Evolutionary conservation across 177 flowering plant genomes (phyloP).

Genomic region (Viscum album): DNA sequence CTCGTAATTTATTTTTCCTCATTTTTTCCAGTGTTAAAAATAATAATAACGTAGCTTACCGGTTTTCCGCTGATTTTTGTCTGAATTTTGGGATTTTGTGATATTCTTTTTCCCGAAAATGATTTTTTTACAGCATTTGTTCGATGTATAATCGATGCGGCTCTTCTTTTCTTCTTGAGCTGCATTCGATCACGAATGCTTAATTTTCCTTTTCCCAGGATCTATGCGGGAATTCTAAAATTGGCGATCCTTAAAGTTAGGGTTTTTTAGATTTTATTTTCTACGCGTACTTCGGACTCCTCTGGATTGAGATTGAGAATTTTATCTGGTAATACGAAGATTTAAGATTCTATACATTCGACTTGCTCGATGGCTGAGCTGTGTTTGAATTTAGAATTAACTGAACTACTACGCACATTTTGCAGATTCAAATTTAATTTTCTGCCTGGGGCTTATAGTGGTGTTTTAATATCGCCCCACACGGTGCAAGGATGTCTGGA

Average conservation of each 20-base stretch:
- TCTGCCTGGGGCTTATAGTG: not conserved
- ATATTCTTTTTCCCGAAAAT: not conserved
- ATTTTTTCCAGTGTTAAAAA: conserved; percentile 22
- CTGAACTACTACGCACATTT: not conserved
- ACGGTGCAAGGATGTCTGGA: conserved; percentile 29
- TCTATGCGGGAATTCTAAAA: not conserved
- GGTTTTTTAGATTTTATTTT: conserved; percentile 5
- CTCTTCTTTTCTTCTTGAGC: not conserved
- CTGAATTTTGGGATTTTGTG: conserved; percentile 10
- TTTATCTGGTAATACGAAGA: not conserved
- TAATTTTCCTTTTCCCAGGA: not conserved
- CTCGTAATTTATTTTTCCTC: not conserved
- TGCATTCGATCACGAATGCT: not conserved
- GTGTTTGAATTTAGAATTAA: not conserved
- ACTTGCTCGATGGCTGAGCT: not conserved
- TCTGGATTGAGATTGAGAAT: not conserved
- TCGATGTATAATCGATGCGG: not conserved
- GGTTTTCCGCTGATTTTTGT: conserved; percentile 13
- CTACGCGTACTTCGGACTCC: not conserved
- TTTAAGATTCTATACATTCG: not conserved
- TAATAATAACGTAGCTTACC: conserved; percentile 14
- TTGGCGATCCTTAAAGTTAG: conserved; percentile 1
- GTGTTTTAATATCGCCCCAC: not conserved
- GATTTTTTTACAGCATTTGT: not conserved
- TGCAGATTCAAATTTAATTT: no score